Percentiles rank a stretch among this genome's conserved stretches.
Conservation (phyloP, 805 yeast genomes). For the Lipomyces lipofer region DNA sequence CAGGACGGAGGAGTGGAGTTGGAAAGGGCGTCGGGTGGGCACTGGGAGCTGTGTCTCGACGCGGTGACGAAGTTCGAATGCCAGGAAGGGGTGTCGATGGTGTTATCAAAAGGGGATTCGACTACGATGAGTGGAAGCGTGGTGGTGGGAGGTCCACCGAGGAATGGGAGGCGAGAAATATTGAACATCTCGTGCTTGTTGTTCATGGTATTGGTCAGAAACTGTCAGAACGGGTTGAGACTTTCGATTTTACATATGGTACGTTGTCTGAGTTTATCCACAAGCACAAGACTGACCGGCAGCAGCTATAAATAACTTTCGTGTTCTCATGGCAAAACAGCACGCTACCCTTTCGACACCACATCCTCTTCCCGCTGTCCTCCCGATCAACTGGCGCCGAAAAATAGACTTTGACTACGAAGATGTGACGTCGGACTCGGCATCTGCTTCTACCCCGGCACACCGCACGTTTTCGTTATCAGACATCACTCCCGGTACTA, state of each 20-base stretch:
- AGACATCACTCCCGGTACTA: conserved; percentile 75
- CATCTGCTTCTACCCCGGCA: not conserved
- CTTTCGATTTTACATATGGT: conserved; percentile 81
- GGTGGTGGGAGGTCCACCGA: conserved; percentile 15
- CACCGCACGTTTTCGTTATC: conserved; percentile 54
- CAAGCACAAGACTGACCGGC: not conserved
- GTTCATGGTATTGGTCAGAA: conserved; percentile 95
- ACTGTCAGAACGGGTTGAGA: conserved; percentile 73
- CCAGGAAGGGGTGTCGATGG: conserved; percentile 22
- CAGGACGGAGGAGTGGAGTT: conserved; percentile 20
- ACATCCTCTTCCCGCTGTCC: conserved; percentile 34
- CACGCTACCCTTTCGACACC: conserved; percentile 27
- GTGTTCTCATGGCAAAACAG: conserved; percentile 39
- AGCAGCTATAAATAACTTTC: conserved; percentile 42
- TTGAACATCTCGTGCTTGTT: conserved; percentile 71
- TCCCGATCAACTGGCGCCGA: conserved; percentile 92
- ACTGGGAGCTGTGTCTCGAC: conserved; percentile 21
- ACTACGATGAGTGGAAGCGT: conserved; percentile 37
- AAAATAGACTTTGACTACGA: conserved; percentile 47
- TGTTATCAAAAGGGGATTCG: conserved; percentile 37
- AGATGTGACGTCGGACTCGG: conserved; percentile 34
- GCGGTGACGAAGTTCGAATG: conserved; percentile 16
- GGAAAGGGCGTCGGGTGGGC: conserved; percentile 22
- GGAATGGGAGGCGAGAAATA: conserved; percentile 13
- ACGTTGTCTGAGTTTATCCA: too few relatives aligned